These are phyloP conservation scores for Alternaria gansuensis DNA, from an alignment of 2,329 filamentous ascomycete genomes.

Conservation along the genomic window DNA sequence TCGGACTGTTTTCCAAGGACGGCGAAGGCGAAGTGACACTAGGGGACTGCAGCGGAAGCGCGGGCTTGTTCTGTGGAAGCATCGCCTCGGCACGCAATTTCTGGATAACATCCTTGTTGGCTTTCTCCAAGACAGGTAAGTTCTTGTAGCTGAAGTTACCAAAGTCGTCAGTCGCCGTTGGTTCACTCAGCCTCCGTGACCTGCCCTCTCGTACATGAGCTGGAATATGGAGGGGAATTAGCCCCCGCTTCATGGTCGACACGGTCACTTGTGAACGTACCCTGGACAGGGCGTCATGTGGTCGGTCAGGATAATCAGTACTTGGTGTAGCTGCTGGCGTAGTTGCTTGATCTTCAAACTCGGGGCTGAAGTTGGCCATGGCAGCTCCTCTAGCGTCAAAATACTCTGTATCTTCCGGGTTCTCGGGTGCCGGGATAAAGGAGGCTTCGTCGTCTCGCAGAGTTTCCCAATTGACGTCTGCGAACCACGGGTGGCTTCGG, in stretches of 20 bases:
- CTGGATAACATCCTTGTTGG: slow-evolving; percentile 98
- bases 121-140: slow-evolving; percentile 92
- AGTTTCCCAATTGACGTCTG: slow-evolving; percentile 85
- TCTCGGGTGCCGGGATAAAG: slow-evolving; percentile 90
- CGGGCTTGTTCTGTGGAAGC: slow-evolving; percentile 68
- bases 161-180: slow-evolving; percentile 88
- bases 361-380: slow-evolving; percentile 89
- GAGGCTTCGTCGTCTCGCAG: slow-evolving; percentile 94
- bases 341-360: slow-evolving; percentile 87
- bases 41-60: slow-evolving; percentile 54
- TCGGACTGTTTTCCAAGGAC: slow-evolving; percentile 83
- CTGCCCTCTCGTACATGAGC: slow-evolving; percentile 94
- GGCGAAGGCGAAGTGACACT: slow-evolving; percentile 64
- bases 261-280: slow-evolving; percentile 84
- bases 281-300: slow-evolving; percentile 91
- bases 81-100: slow-evolving; percentile 92
- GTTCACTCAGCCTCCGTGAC: slow-evolving; percentile 87
- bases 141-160: slow-evolving; percentile 98
- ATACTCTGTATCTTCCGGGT: slow-evolving; percentile 97
- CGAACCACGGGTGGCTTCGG: slow-evolving; percentile 87
- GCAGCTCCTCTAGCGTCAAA: slow-evolving; percentile 93
- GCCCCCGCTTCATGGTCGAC: slow-evolving; percentile 83
- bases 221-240: slow-evolving; percentile 96
- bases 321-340: slow-evolving; percentile 74
- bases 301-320: slow-evolving; percentile 84